phyloP scores from a whole-genome alignment of 2,329 filamentous ascomycete species.

The Lojkania enalia region DNA sequence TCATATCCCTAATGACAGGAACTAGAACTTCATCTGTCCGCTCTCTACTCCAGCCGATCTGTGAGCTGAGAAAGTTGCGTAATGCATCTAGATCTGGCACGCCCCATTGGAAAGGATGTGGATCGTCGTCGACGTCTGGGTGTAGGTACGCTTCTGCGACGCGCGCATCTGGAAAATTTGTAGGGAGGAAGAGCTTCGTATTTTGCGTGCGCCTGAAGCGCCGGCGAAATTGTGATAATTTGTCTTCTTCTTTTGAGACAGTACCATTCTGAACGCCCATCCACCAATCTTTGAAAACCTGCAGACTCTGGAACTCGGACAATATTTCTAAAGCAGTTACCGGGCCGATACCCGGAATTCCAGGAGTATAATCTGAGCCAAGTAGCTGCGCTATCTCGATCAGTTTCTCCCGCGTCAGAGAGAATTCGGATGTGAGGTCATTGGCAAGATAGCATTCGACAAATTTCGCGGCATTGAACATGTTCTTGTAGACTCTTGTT shows the following conservation, averaged over 20 bases:
- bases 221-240: slow-evolving; percentile 68
- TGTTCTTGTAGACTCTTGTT: slow-evolving; percentile 97
- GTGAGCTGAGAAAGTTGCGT: slow-evolving; percentile 81
- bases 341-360: slow-evolving; percentile 85
- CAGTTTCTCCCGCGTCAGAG: slow-evolving; percentile 80
- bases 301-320: slow-evolving; percentile 79
- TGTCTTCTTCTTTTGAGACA: slow-evolving; percentile 62
- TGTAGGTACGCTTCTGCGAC: slow-evolving; percentile 83
- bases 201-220: slow-evolving; percentile 82
- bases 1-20: slow-evolving; percentile 95
- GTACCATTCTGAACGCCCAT: slow-evolving; percentile 68
- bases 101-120: slow-evolving; percentile 89
- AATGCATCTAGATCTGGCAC: slow-evolving; percentile 89
- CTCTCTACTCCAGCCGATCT: slow-evolving; percentile 90
- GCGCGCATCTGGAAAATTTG: slow-evolving; percentile 74
- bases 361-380: slow-evolving; percentile 93
- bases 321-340: slow-evolving; percentile 94
- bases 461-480: slow-evolving; percentile 98
- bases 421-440: slow-evolving; percentile 88
- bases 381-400: slow-evolving; percentile 89
- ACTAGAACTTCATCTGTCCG: slow-evolving; percentile 94
- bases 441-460: slow-evolving; percentile 89
- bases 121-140: slow-evolving; percentile 80
- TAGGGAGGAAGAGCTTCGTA: slow-evolving; percentile 83
- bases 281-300: slow-evolving; percentile 90